These are phyloP conservation scores for Xylaria venustula DNA, from an alignment of 495 filamentous ascomycete genomes.

Conservation along the genomic window DNA sequence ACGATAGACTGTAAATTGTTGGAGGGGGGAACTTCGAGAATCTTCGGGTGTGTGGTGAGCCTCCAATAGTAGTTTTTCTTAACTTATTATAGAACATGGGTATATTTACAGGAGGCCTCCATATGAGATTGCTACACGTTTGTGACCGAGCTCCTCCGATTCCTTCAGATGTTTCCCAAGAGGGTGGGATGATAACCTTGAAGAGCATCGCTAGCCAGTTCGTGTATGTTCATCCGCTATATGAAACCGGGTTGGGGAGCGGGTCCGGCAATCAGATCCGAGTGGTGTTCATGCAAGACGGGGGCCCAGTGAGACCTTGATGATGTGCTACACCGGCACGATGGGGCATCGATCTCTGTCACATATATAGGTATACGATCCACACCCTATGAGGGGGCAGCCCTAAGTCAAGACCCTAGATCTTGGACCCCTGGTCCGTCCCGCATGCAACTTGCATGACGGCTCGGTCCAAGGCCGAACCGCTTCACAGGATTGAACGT, in stretches of 20 bases:
- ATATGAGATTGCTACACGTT: neutral
- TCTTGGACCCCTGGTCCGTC: slow-evolving; percentile 5
- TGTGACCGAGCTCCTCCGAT: neutral
- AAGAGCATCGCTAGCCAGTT: neutral
- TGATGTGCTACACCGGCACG: neutral
- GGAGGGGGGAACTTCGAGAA: too few relatives aligned
- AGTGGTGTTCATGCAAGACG: neutral
- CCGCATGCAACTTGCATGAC: slow-evolving; percentile 13
- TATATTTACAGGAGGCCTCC: too few relatives aligned
- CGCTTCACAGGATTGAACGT: neutral
- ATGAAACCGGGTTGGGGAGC: neutral
- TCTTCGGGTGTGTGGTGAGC: too few relatives aligned
- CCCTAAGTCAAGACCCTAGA: neutral
- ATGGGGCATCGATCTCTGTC: slow-evolving; percentile 2
- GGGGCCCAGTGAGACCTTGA: neutral
- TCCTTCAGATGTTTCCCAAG: neutral
- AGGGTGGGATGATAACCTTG: neutral
- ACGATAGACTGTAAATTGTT: too few relatives aligned
- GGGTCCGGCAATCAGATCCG: neutral
- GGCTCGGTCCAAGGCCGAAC: slow-evolving; percentile 11
- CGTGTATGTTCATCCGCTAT: neutral
- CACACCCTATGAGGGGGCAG: neutral
- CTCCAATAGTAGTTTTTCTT: too few relatives aligned
- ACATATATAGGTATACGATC: neutral
- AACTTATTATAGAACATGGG: too few relatives aligned